These are phyloP conservation scores for Linanthus parryae DNA, from an alignment of 148 eudicot genomes.

Conservation along the genomic window DNA sequence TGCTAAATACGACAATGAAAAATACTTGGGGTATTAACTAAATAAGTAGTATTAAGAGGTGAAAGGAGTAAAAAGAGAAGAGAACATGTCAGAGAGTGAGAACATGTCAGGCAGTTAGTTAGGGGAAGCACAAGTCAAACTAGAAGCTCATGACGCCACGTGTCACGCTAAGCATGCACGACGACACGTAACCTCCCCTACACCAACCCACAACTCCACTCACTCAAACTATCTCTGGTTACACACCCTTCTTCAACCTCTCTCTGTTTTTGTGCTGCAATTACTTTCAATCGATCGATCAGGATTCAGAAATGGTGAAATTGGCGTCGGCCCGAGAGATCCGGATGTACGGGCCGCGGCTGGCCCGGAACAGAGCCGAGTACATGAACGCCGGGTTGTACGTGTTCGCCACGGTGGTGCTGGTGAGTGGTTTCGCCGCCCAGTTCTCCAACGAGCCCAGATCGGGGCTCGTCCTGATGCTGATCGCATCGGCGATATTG, in stretches of 20 bases:
- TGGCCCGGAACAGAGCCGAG: constrained; percentile 41
- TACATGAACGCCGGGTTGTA: constrained; percentile 80
- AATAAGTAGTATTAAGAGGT: too few relatives aligned
- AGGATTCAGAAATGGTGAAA: constrained; percentile 76
- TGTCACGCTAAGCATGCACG: too few relatives aligned
- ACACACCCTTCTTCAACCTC: neutral
- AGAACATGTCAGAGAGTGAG: too few relatives aligned
- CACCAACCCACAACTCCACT: neutral
- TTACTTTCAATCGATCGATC: too few relatives aligned
- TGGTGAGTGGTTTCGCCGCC: constrained; percentile 45
- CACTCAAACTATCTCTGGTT: neutral
- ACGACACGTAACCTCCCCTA: constrained; percentile 2
- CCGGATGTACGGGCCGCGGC: constrained; percentile 60
- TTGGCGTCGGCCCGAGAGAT: constrained; percentile 74
- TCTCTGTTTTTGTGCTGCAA: neutral
- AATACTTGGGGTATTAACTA: too few relatives aligned
- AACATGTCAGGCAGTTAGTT: too few relatives aligned
- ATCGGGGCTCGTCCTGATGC: constrained; percentile 51
- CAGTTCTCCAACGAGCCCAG: constrained; percentile 46
- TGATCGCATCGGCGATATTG: constrained; percentile 34
- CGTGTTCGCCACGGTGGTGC: constrained; percentile 47
- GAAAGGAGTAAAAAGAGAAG: too few relatives aligned
- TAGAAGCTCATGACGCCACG: too few relatives aligned
- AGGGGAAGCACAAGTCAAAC: too few relatives aligned
- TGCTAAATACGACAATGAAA: too few relatives aligned